Conservation (phyloP, 768 basidiomycete genomes). For the Russula olivacea region DNA sequence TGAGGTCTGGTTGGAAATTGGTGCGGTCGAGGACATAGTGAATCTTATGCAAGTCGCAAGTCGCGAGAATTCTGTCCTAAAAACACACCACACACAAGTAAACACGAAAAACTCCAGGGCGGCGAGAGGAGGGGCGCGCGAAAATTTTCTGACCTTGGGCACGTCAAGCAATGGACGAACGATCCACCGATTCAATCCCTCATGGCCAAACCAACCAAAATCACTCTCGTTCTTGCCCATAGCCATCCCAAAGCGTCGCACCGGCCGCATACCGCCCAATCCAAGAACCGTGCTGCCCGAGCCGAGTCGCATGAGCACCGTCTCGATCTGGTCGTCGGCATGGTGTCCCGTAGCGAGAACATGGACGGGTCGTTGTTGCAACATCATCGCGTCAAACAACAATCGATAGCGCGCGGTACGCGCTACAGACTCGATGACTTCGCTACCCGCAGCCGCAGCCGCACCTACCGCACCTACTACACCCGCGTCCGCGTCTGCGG, state of each 20-base stretch:
- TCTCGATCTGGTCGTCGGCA: constrained; percentile 80
- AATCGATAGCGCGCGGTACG: constrained; percentile 53
- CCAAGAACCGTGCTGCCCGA: constrained; percentile 52
- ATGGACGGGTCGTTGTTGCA: constrained; percentile 27
- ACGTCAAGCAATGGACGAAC: constrained; percentile 64
- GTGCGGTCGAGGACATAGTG: constrained; percentile 62
- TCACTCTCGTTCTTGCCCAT: constrained; percentile 28
- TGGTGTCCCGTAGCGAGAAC: constrained; percentile 69
- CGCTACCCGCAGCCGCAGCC: constrained; percentile 31
- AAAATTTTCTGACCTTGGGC: constrained; percentile 47
- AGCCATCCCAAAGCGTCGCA: constrained; percentile 80
- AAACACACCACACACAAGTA: too few species aligned
- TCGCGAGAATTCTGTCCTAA: constrained; percentile 75
- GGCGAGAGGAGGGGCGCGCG: too few species aligned
- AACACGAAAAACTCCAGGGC: background rate
- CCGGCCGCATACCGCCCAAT: constrained; percentile 59
- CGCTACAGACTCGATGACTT: constrained; percentile 49
- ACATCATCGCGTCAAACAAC: constrained; percentile 45
- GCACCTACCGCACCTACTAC: too few species aligned
- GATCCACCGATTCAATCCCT: constrained; percentile 64
- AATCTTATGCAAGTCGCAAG: constrained; percentile 57
- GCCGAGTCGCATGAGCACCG: constrained; percentile 62
- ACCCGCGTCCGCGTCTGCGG: constrained; percentile 21
- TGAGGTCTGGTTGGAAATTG: constrained; percentile 69
- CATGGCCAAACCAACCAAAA: constrained; percentile 42